A percentile compares a stretch with the other conserved stretches of the same genome.
Conservation (phyloP, 2,329 filamentous ascomycete genomes). For the Phyllosticta paracitricarpa region DNA sequence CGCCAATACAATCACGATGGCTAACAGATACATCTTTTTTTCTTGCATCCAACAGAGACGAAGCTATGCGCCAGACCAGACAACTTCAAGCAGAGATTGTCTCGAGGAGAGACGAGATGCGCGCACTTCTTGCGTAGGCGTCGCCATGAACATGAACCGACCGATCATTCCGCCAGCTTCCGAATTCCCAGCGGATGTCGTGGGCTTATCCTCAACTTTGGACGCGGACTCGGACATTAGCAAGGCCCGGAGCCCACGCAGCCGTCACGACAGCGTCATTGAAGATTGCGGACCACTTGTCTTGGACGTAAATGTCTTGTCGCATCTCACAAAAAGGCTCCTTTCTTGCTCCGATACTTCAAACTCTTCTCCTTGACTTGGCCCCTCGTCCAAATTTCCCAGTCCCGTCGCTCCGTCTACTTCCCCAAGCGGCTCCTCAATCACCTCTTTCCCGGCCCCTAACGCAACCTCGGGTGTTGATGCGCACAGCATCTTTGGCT, state of each 20-base stretch:
- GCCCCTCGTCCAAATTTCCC: background rate
- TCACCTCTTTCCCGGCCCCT: background rate
- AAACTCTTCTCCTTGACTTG: background rate
- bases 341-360: background rate
- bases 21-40: slow-evolving; percentile 13
- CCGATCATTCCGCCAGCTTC: background rate
- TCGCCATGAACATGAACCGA: background rate
- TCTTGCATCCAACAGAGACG: slow-evolving; percentile 42
- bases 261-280: background rate
- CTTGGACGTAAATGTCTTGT: background rate
- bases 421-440: background rate
- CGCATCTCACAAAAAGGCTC: background rate
- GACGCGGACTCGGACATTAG: background rate
- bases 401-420: background rate
- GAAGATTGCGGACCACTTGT: background rate
- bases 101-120: slow-evolving; percentile 51
- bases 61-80: slow-evolving; percentile 61
- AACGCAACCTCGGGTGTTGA: background rate
- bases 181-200: background rate
- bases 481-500: background rate
- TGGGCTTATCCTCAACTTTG: background rate
- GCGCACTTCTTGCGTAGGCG: slow-evolving; percentile 33
- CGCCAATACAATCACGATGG: background rate
- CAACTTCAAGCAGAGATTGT: slow-evolving; percentile 58
- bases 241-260: background rate